A percentile compares a stretch with the other conserved stretches of the same genome.
phyloP scores from a whole-genome alignment of 1,139 yeast genomes.

The Protomyces inouyei region DNA sequence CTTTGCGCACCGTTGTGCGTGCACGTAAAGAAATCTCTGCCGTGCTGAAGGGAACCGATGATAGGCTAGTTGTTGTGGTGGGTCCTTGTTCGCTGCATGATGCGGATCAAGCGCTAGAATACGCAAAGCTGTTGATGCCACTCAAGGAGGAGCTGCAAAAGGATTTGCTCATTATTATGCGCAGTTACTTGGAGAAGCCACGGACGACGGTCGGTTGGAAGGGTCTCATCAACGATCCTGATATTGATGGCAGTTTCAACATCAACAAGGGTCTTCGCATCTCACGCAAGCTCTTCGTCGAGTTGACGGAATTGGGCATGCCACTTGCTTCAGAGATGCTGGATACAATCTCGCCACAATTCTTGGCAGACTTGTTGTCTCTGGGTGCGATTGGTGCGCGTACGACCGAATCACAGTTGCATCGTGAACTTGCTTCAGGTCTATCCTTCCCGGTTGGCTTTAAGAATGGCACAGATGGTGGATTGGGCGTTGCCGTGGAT shows the following conservation, averaged over 20 bases:
- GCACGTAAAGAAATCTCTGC: constrained; percentile 75
- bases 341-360: constrained; percentile 95
- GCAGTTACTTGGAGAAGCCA: constrained; percentile 97
- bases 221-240: constrained; percentile 94
- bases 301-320: constrained; percentile 63
- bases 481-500: constrained; percentile 84
- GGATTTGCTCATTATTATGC: constrained; percentile 84
- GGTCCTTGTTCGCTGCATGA: constrained; percentile 98
- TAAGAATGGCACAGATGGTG: constrained; percentile 96
- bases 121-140: constrained; percentile 60
- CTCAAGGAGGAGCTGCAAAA: constrained; percentile 60
- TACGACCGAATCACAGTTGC: constrained; percentile 94
- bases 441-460: constrained; percentile 95
- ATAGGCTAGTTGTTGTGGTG: constrained; percentile 72
- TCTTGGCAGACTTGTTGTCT: constrained; percentile 79
- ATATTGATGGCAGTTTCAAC: constrained; percentile 86
- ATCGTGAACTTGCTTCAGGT: constrained; percentile 93
- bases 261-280: constrained; percentile 91
- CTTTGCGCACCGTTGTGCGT: constrained; percentile 57
- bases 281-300: constrained; percentile 78
- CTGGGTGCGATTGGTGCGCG: constrained; percentile 98
- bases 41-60: constrained; percentile 70
- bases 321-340: constrained; percentile 98
- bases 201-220: constrained; percentile 99
- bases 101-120: constrained; percentile 85